Evolutionary conservation across 176 grass and related monocot genomes (phyloP).

Genomic region (Melocanna baccifera): DNA sequence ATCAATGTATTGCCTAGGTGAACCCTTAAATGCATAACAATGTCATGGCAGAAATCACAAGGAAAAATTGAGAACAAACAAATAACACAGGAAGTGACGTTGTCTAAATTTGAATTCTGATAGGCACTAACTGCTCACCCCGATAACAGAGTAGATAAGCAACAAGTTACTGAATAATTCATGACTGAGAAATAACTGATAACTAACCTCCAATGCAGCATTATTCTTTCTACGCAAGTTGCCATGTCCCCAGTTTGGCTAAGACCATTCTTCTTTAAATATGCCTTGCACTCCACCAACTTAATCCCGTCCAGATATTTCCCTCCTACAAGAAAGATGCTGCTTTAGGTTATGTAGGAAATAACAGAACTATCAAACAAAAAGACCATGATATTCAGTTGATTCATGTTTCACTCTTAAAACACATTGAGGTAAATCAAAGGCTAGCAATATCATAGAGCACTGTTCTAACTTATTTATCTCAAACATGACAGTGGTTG

Average conservation of each 20-base stretch:
- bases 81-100: not conserved
- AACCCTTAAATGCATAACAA: not conserved
- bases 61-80: not conserved
- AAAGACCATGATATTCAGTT: not conserved
- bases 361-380: slow-evolving; percentile 6
- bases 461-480: not conserved
- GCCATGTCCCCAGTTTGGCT: slow-evolving; percentile 45
- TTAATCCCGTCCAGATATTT: slow-evolving; percentile 51
- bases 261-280: slow-evolving; percentile 59
- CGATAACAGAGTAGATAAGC: not conserved
- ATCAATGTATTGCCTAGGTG: not conserved
- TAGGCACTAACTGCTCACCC: not conserved
- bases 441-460: not conserved
- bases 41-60: not conserved
- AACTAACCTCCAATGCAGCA: slow-evolving; percentile 62
- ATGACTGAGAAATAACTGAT: not conserved
- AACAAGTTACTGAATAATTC: not conserved
- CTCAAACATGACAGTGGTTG: slow-evolving; percentile 3
- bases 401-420: slow-evolving; percentile 8
- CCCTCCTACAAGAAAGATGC: slow-evolving; percentile 33
- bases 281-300: slow-evolving; percentile 62
- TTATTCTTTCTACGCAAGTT: slow-evolving; percentile 59
- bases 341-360: not conserved
- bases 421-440: not conserved
- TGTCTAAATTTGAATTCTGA: not conserved